Evolutionary conservation across 2,329 filamentous ascomycete species (phyloP).

Genomic region (Phaeosphaeriaceae sp.): DNA sequence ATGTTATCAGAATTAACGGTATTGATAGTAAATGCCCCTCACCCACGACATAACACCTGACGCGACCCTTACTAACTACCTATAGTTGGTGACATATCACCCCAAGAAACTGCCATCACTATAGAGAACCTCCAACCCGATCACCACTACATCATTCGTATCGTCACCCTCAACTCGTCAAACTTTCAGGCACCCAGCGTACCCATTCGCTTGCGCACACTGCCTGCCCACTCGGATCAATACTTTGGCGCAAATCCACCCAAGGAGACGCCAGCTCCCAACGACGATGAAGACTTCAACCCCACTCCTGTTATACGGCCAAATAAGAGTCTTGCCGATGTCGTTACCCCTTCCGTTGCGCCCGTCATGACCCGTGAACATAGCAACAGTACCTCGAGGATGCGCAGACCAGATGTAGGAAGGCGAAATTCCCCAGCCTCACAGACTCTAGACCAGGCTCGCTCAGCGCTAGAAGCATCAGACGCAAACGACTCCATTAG

Average conservation of each 20-base stretch:
- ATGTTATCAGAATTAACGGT: conserved; percentile 92
- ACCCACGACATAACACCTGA: too few relatives aligned
- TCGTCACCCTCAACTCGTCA: conserved; percentile 87
- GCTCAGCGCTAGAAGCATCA: conserved; percentile 44
- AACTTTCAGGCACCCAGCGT: conserved; percentile 92
- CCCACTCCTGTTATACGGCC: conserved; percentile 61
- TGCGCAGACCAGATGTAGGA: conserved; percentile 72
- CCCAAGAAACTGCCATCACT: conserved; percentile 84
- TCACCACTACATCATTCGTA: conserved; percentile 90
- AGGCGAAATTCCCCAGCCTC: conserved; percentile 78
- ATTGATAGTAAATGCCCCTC: conserved; percentile 71
- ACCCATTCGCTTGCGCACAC: conserved; percentile 82
- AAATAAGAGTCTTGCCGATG: conserved; percentile 63
- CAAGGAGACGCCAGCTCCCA: conserved; percentile 51
- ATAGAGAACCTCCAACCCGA: conserved; percentile 86
- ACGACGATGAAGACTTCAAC: conserved; percentile 51
- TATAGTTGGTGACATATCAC: conserved; percentile 81
- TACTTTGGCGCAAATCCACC: conserved; percentile 58
- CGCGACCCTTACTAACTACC: conserved; percentile 15
- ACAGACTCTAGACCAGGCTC: conserved; percentile 46
- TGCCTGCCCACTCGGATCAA: conserved; percentile 51
- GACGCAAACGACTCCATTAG: conserved; percentile 61
- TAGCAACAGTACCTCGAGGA: conserved; percentile 59
- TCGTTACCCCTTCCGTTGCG: conserved; percentile 66
- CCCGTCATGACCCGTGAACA: conserved; percentile 70